Evolutionary conservation across 2,329 filamentous ascomycete species (phyloP), one percentile per base, ranked within the genome.

Genomic region (Aureobasidium pullulans): DNA sequence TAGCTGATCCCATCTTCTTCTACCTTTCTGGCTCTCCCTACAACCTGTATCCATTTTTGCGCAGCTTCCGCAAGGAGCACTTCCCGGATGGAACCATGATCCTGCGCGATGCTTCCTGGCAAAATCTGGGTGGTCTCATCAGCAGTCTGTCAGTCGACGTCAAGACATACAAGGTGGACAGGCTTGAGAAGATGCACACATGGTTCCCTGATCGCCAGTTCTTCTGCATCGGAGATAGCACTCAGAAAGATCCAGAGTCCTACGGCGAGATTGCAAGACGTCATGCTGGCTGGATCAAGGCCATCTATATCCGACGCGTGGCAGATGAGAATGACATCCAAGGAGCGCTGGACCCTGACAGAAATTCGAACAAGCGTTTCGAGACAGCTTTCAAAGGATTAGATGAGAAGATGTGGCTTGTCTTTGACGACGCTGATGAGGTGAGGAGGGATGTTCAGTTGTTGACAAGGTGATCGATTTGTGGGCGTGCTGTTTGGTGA

Each of bases 11-110:
- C 1, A 83, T 90, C 0, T 96, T 89, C 81, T 96, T 96, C 77
- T 97, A 97, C 73, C 82, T 97, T 48, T 95, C 90, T 0, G 92
- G 93, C 0, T 96, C 91, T 0, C 93, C 93, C 0, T 96, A 96
- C 77, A 96, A 95, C 66, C 82, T 97, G 9, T 96, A 96, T 69
- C 88, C 89, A 0, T 94, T 96, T 73, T 80, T 97, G 28, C 85
- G 82, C 59, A 72, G 79, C 0, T 97, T 97, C 74, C 80, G 90
- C 37, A 76, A 85, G 57, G 70, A 79, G 1, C 76, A 88, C 72
- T 97, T 86, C 69, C 89, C 88, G 0, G 81, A 81, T 2, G 93
- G 93, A 10, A 90, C 90, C 28, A 80, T 96, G 63, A 84, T 96
- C 37, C 81, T 97, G 6, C 86, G 93, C 40, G 90, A 96, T 67